Percentiles rank a stretch among this genome's conserved stretches.
Conservation (phyloP, 106 monocot species). For the Xerophyta viscosa region DNA sequence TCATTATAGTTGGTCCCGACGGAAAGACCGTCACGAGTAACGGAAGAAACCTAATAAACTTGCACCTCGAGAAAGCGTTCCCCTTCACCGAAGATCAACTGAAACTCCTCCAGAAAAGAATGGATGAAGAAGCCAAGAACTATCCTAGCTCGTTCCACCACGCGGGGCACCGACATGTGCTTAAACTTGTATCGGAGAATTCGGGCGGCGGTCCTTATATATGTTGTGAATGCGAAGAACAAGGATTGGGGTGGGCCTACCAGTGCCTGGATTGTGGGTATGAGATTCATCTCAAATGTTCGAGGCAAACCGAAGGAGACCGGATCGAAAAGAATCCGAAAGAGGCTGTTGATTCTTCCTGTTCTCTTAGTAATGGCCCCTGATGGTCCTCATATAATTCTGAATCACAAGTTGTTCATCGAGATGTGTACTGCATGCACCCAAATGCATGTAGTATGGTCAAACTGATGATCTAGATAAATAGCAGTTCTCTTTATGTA, state of each 20-base stretch:
- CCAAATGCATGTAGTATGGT: too few relatives aligned
- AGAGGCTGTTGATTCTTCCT: constrained; percentile 4
- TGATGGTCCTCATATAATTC: too few relatives aligned
- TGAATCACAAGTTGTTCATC: too few relatives aligned
- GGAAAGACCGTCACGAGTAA: constrained; percentile 43
- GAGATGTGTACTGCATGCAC: neutral
- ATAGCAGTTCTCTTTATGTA: too few relatives aligned
- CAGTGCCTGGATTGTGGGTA: constrained; percentile 50
- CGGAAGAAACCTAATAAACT: constrained; percentile 44
- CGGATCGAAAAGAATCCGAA: constrained; percentile 5
- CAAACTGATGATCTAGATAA: too few relatives aligned
- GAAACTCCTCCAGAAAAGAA: constrained; percentile 21
- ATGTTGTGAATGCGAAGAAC: constrained; percentile 58
- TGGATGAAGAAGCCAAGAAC: constrained; percentile 46
- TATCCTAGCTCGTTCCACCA: constrained; percentile 33
- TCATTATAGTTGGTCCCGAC: constrained; percentile 39
- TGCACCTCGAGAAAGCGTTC: constrained; percentile 43
- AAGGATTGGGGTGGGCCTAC: constrained; percentile 54
- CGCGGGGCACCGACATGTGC: constrained; percentile 31
- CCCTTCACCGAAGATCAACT: constrained; percentile 26
- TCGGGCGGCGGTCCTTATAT: constrained; percentile 45
- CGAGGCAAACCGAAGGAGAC: constrained; percentile 5
- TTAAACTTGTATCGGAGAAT: constrained; percentile 37
- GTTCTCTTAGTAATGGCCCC: constrained; percentile 6
- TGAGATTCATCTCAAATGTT: constrained; percentile 49